These are phyloP conservation scores for Globisporangium iwayamae DNA, from an alignment of 352 stramenopile species.

Conservation along the genomic window DNA sequence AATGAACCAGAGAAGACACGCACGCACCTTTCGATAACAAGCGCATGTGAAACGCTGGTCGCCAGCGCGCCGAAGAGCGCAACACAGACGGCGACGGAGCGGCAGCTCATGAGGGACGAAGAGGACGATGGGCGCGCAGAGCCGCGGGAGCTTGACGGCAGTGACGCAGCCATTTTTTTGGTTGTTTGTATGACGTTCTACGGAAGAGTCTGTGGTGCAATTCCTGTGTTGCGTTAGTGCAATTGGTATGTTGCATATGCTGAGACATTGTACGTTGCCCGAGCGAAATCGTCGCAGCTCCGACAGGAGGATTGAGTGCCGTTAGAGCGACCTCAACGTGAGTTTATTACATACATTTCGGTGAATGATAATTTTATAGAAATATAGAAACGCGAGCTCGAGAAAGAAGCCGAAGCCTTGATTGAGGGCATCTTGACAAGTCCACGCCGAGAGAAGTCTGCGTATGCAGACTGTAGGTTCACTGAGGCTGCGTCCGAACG, in stretches of 20 bases:
- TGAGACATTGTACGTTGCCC: not conserved
- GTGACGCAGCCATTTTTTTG: constrained; percentile 2
- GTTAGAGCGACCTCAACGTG: not conserved
- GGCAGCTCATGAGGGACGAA: constrained; percentile 17
- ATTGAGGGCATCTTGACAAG: too few relatives aligned
- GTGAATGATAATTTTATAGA: too few relatives aligned
- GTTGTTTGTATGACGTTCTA: not conserved
- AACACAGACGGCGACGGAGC: constrained; percentile 11
- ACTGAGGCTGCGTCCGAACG: too few relatives aligned
- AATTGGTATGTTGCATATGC: not conserved
- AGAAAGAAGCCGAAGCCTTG: too few relatives aligned
- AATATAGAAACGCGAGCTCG: too few relatives aligned
- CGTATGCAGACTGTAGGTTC: too few relatives aligned
- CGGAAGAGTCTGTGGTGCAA: not conserved
- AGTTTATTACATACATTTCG: too few relatives aligned
- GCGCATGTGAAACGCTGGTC: constrained; percentile 18
- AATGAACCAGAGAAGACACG: not conserved
- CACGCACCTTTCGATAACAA: constrained; percentile 49
- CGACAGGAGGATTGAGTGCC: not conserved
- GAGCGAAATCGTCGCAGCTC: not conserved
- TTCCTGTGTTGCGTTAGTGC: not conserved
- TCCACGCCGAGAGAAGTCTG: too few relatives aligned
- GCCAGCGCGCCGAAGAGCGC: constrained; percentile 20
- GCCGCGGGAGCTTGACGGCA: not conserved
- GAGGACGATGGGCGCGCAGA: not conserved